phyloP scores from a whole-genome alignment of 352 stramenopile species.

The Discostella stelligera region DNA sequence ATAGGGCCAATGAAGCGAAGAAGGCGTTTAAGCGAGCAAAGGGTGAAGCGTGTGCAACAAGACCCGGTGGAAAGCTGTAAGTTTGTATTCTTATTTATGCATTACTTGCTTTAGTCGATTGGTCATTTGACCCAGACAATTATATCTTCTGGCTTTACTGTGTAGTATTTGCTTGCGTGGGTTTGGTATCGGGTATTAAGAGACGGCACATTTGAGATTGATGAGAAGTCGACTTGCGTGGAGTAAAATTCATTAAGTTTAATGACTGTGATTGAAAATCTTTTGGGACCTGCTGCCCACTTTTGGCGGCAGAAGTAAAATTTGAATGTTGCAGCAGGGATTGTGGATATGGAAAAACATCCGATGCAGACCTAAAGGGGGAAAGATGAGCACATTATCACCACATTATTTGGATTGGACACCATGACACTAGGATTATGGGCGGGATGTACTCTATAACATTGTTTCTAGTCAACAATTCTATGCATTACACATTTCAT shows the following conservation, averaged over 20 bases:
- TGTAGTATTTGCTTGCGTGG: constrained; percentile 33
- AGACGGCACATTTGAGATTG: not conserved
- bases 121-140: not conserved
- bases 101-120: not conserved
- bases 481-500: not conserved
- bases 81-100: constrained; percentile 54
- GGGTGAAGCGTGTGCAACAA: constrained; percentile 74
- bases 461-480: not conserved
- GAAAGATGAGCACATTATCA: not conserved
- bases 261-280: not conserved
- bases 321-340: not conserved
- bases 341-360: not conserved
- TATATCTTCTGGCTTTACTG: not conserved
- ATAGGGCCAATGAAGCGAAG: constrained; percentile 69
- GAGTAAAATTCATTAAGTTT: not conserved
- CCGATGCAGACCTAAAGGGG: too few species aligned
- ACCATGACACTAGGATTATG: not conserved
- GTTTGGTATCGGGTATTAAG: constrained; percentile 42
- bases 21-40: constrained; percentile 65
- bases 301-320: not conserved
- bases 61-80: constrained; percentile 73
- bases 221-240: not conserved
- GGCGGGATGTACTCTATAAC: not conserved
- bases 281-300: not conserved
- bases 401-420: not conserved